These are phyloP conservation scores for Desmodesmus armatus DNA, from an alignment of 139 green algal genomes.

Conservation along the genomic window DNA sequence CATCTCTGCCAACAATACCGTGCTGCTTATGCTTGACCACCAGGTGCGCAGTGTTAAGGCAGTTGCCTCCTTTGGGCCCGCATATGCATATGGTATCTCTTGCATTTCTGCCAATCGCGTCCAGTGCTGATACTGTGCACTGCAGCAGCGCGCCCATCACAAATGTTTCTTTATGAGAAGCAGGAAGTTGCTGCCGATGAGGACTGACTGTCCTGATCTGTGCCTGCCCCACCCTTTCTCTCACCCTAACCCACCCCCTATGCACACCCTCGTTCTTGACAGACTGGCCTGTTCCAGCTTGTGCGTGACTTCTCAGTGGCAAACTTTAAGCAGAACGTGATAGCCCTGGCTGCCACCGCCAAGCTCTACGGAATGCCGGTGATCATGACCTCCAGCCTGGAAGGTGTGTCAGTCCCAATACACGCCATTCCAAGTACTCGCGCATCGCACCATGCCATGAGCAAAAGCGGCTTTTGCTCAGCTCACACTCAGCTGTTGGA, in stretches of 20 bases:
- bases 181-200: not conserved
- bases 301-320: constrained; percentile 13
- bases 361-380: constrained; percentile 31
- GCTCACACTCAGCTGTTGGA: no score
- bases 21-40: constrained; percentile 39
- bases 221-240: not conserved
- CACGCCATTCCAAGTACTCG: no score
- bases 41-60: no score
- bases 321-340: constrained; percentile 29
- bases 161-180: no score
- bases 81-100: no score
- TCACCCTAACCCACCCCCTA: not conserved
- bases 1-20: constrained; percentile 21
- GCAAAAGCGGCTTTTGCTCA: no score
- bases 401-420: no score
- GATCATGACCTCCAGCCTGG: constrained; percentile 39
- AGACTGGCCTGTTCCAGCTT: constrained; percentile 44
- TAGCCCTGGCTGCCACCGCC: constrained; percentile 33
- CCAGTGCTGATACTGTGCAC: no score
- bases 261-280: no score
- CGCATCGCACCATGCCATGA: no score
- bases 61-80: no score
- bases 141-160: not conserved
- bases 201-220: not conserved
- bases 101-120: no score